Conservation (phyloP, 2,329 filamentous ascomycete genomes). For the Colletotrichum sidae region DNA sequence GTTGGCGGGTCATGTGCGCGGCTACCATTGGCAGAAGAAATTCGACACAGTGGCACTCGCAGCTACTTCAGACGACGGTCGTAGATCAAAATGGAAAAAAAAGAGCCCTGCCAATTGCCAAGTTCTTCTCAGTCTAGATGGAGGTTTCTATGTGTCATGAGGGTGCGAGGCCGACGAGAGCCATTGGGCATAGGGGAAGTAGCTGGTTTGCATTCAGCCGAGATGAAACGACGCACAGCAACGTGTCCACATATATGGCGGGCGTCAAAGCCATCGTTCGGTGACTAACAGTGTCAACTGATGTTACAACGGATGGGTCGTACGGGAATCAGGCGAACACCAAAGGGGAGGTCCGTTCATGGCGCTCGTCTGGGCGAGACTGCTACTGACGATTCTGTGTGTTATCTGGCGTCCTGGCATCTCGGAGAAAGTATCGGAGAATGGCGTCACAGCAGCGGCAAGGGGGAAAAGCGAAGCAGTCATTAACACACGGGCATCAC, state of each 20-base stretch:
- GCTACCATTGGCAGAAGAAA: no score
- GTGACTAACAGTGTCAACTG: neutral
- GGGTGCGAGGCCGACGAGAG: slow-evolving; percentile 4
- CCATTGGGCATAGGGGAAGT: slow-evolving; percentile 2
- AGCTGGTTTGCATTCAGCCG: slow-evolving; percentile 27
- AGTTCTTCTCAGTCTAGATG: slow-evolving; percentile 1
- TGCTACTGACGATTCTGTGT: neutral
- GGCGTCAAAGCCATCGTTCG: neutral
- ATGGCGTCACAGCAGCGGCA: neutral
- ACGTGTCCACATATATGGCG: neutral
- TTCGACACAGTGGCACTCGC: no score
- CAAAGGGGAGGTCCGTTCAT: no score
- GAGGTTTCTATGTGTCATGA: slow-evolving; percentile 16
- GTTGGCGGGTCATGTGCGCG: no score
- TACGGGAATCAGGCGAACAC: no score
- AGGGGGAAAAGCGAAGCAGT: no score
- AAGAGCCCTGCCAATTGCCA: neutral
- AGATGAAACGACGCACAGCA: neutral
- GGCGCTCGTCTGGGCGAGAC: neutral
- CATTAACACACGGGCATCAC: no score
- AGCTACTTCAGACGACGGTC: no score
- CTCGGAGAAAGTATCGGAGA: slow-evolving; percentile 24
- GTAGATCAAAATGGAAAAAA: neutral
- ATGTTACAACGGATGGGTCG: no score
- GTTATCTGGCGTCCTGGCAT: neutral